These are phyloP conservation scores for Alternaria burnsii DNA, from an alignment of 2,329 filamentous ascomycete genomes.

Conservation along the genomic window DNA sequence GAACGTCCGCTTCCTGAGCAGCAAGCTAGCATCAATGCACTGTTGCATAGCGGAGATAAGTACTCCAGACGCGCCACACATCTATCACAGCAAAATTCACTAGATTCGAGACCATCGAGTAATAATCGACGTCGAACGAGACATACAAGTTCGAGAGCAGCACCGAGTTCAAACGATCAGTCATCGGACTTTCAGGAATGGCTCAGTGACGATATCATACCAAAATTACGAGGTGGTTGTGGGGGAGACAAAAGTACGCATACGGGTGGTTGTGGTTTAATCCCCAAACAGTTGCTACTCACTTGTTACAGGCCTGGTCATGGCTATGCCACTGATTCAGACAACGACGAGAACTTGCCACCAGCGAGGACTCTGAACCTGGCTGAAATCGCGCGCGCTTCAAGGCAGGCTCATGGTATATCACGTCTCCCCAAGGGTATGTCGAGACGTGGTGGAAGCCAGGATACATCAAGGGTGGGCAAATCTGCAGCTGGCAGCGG, in stretches of 20 bases:
- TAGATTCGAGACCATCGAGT: background rate
- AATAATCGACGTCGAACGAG: background rate
- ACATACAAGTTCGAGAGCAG: background rate
- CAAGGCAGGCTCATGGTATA: background rate
- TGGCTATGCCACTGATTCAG: background rate
- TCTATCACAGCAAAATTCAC: background rate
- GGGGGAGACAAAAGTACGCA: background rate
- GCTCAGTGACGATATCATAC: background rate
- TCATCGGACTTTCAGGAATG: constrained; percentile 16
- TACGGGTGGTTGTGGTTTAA: background rate
- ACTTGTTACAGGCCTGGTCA: constrained; percentile 2
- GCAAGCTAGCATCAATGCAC: background rate
- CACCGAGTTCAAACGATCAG: background rate
- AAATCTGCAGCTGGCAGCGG: background rate
- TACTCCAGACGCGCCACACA: background rate
- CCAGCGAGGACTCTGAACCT: background rate
- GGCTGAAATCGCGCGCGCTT: background rate
- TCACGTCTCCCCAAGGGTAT: constrained; percentile 5
- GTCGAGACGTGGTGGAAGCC: background rate
- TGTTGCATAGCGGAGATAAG: background rate
- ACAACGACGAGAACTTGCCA: background rate
- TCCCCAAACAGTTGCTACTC: constrained; percentile 11
- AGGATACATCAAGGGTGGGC: background rate
- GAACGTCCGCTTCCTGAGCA: background rate
- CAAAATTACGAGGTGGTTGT: constrained; percentile 22